phyloP scores from a whole-genome alignment of 176 grass and related monocot genomes.

The Oryza longistaminata region DNA sequence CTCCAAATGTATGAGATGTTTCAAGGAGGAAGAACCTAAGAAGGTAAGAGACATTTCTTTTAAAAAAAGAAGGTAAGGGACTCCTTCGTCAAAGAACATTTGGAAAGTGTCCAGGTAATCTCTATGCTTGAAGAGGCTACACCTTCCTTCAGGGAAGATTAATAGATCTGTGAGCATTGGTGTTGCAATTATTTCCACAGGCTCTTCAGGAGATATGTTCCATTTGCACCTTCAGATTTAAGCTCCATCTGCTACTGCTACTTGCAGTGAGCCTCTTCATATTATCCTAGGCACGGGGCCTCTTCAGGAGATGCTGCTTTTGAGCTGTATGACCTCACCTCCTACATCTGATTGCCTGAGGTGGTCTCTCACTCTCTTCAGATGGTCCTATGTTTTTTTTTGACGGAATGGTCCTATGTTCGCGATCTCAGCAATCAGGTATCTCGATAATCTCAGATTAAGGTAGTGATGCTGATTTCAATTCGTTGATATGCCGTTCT shows the following conservation, averaged over 20 bases:
- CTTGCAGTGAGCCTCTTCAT: background rate
- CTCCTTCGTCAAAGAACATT: background rate
- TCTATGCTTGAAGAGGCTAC: too few species aligned
- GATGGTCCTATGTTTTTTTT: background rate
- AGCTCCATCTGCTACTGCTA: background rate
- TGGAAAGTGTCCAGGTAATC: background rate
- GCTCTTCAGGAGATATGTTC: background rate
- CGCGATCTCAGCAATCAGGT: background rate
- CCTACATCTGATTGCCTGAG: background rate
- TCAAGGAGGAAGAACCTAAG: background rate
- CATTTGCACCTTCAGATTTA: background rate
- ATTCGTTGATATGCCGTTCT: background rate
- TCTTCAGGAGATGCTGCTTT: background rate
- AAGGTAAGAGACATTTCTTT: background rate
- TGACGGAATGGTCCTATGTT: background rate
- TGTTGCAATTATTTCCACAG: background rate
- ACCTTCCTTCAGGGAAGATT: too few species aligned
- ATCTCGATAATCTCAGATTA: background rate
- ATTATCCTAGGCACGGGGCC: background rate
- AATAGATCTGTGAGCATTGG: too few species aligned
- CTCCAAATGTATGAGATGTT: background rate
- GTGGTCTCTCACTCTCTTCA: too few species aligned
- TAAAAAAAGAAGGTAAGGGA: background rate
- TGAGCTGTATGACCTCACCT: background rate
- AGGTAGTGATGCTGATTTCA: background rate